Conservation (phyloP, 768 basidiomycete species). For the Sistotremastrum suecicum region DNA sequence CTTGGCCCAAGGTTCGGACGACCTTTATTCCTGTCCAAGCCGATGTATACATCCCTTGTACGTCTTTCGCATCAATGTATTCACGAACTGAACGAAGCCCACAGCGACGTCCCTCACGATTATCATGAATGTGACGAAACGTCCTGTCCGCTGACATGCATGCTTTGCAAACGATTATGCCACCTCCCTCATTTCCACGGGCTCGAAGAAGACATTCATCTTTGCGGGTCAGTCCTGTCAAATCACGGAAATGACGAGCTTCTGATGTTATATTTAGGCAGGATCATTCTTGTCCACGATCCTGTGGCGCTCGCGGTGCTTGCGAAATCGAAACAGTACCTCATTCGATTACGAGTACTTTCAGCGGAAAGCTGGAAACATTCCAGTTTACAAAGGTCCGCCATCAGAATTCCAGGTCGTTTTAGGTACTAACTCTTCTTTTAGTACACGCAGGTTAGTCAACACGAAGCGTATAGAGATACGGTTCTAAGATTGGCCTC, state of each 20-base stretch:
- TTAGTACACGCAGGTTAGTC: conserved; percentile 40
- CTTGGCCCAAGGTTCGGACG: conserved; percentile 13
- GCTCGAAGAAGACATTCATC: conserved; percentile 28
- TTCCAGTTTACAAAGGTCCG: conserved; percentile 52
- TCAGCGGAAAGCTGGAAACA: conserved; percentile 42
- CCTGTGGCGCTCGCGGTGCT: conserved; percentile 32
- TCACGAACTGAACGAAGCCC: background rate
- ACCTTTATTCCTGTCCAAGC: conserved; percentile 25
- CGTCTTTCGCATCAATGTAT: background rate
- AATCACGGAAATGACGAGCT: background rate
- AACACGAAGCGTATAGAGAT: too few species aligned
- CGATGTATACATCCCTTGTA: conserved; percentile 18
- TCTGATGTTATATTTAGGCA: conserved; percentile 22
- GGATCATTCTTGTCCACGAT: conserved; percentile 30
- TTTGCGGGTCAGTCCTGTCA: conserved; percentile 35
- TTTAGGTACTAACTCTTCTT: background rate
- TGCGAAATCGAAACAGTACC: conserved; percentile 48
- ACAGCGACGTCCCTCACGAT: conserved; percentile 30
- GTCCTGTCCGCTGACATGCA: conserved; percentile 39
- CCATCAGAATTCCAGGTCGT: background rate
- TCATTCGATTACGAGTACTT: conserved; percentile 46
- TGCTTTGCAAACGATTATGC: conserved; percentile 43
- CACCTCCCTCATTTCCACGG: conserved; percentile 38
- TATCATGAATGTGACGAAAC: conserved; percentile 36
- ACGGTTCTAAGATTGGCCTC: too few species aligned